Base-by-base conservation (phyloP, 208 protist genomes). In the Leishmania mexicana region DNA sequence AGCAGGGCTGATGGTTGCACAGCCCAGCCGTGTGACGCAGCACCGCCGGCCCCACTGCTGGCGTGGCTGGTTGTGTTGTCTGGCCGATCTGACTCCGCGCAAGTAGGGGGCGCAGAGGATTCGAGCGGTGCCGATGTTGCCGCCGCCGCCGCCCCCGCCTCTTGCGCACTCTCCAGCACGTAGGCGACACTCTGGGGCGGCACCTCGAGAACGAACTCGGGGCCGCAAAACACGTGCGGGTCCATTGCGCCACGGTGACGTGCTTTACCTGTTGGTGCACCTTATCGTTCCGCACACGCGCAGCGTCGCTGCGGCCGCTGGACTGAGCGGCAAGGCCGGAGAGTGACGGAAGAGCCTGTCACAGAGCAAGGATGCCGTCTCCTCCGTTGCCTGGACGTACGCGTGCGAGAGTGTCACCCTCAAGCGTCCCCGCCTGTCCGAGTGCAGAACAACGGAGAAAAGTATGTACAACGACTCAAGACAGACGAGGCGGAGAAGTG, bases 221-320 rank as follows among this genome's bases (percentile, higher is more conserved):
- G 91, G 0, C 90, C 99, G 89, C 98, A 99, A 53, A 99, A 91
- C 15, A 99, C 94, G 84, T 99, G 99, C 64, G 99, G 87, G 76
- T 99, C 99, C 35, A 96, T 90, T 74, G 70, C 19, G 45, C 38
- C 13, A 40, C 62, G 49, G 65, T 5, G 11, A 72, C 7, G 21
- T 5, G 17, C 67, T 21, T 72, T 72, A 47, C 67, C 7, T 15
- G 19, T 68, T n/a, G 6, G 11, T 68, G 24, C 6, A 24, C 31
- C 40, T 42, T 11, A 6, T 72, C 40, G 17, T 40, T 54, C 31
- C 24, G 11, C 45, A 38, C 24, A 74, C 40, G 70, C 13, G 31
- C 10, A 45, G 47, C 13, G 24, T 74, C 47, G 70, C 24, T 31
- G 42, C 2, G 70, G 24, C 31, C 13, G 31, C 8, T 17, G 62